These are phyloP conservation scores for Pogostemon cablin DNA, from an alignment of 257 asterid species.

Conservation along the genomic window DNA sequence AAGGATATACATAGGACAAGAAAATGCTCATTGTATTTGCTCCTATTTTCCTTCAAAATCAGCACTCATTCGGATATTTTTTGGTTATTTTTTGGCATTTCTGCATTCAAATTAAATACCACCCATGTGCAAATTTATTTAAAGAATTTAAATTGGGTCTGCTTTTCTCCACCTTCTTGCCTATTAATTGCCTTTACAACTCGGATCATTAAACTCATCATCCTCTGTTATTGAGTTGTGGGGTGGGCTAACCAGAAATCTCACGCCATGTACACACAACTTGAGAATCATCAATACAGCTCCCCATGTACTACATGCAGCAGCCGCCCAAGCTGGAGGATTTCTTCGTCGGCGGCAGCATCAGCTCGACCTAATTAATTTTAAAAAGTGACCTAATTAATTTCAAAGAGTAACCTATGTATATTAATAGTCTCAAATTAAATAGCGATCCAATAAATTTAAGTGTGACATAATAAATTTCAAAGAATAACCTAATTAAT, in stretches of 20 bases:
- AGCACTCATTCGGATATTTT: constrained; percentile 9
- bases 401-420: too few species aligned
- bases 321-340: constrained; percentile 84
- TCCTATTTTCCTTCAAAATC: constrained; percentile 5
- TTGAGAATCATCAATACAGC: constrained; percentile 27
- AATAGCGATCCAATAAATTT: too few species aligned
- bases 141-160: not conserved
- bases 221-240: not conserved
- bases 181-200: constrained; percentile 12
- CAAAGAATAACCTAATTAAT: too few species aligned
- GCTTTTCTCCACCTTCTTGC: not conserved
- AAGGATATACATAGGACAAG: constrained; percentile 51
- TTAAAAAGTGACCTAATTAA: too few species aligned
- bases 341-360: constrained; percentile 65
- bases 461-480: too few species aligned
- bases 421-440: too few species aligned
- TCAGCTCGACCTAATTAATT: constrained; percentile 46
- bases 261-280: constrained; percentile 45
- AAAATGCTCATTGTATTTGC: constrained; percentile 34
- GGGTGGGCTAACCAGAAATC: constrained; percentile 54
- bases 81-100: constrained; percentile 24
- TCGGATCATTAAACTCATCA: constrained; percentile 20
- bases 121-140: not conserved
- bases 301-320: constrained; percentile 57
- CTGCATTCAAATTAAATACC: constrained; percentile 11